Base-by-base conservation (phyloP, 495 filamentous ascomycete genomes). In the Xylaria nigripes region DNA sequence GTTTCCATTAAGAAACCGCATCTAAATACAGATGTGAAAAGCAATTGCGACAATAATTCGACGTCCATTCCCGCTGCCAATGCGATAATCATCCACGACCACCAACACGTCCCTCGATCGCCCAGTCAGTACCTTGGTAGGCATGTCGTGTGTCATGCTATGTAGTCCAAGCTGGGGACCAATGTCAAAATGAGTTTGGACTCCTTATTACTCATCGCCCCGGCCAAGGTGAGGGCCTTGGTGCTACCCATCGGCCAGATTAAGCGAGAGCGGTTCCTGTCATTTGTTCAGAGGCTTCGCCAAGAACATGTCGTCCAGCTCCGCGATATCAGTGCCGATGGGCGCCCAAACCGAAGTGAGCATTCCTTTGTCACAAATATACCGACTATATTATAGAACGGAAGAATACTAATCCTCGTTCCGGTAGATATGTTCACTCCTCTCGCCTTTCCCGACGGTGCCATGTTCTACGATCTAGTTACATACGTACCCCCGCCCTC, bases 351-450 rank as follows among this genome's bases (percentile, higher is more conserved):
- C 70, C 83, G 89, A 76, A 94, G 89, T 95, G 84, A 61, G 85
- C 45, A 40, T 40, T 29, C 36, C 36, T 19, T 12, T 36, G 6
- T 5, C 32, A 9, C 10, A 36, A 10, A 30, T 30, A 15, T 6
- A 36, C 32, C 32, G 7, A n/a, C 27, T 30, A 36, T 36, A 15
- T 15, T 10, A n/a, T 7, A 10, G 36, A 18, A 40, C 12, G 8
- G 36, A 40, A 9, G 15, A 5, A 16, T 56, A 54, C 70, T 77
- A 55, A 76, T 63, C 55, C 50, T 44, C 59, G 45, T 32, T 56
- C 27, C 48, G 45, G 41, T 64, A 96, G 91, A 90, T 63, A 91
- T 95, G 85, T 96, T 98, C 68, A 94, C 90, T 41, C 93, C 93
- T 23, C 75, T 95, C 58, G 90, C 89, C 2, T 97, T 95, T 67